Percentiles rank a stretch among this genome's conserved stretches.
These are phyloP conservation scores for Blastobotrys terrestris DNA, from an alignment of 805 yeast genomes.

Conservation along the genomic window DNA sequence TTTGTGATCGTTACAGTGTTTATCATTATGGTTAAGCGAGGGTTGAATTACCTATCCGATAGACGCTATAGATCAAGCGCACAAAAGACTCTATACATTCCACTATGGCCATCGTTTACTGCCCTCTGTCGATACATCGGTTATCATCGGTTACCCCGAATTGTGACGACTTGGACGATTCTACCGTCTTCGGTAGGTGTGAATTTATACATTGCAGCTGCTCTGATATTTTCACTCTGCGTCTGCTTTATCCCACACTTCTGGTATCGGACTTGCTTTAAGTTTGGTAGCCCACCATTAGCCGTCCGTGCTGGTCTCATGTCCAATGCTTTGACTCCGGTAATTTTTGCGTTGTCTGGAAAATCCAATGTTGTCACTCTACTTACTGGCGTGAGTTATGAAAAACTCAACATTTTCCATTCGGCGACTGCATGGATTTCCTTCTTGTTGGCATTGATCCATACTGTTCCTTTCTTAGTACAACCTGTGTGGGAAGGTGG, in stretches of 20 bases:
- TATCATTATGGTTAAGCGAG: slow-evolving; percentile 8
- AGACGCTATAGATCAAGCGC: neutral
- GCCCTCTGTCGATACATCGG: slow-evolving; percentile 13
- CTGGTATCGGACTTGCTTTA: slow-evolving; percentile 16
- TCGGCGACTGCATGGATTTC: slow-evolving; percentile 14
- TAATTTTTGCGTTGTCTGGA: slow-evolving; percentile 18
- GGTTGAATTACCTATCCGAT: slow-evolving; percentile 8
- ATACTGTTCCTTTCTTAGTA: slow-evolving; percentile 15
- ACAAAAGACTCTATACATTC: neutral
- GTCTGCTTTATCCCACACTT: slow-evolving; percentile 14
- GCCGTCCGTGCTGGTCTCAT: slow-evolving; percentile 18
- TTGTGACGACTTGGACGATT: neutral
- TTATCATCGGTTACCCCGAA: slow-evolving; percentile 10
- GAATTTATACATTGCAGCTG: slow-evolving; percentile 3
- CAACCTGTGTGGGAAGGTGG: slow-evolving; percentile 18
- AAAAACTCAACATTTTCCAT: slow-evolving; percentile 16
- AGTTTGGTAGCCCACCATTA: slow-evolving; percentile 19
- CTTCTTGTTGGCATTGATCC: slow-evolving; percentile 15
- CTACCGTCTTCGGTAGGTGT: slow-evolving; percentile 14
- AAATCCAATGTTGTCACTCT: slow-evolving; percentile 15
- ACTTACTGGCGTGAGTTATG: slow-evolving; percentile 18
- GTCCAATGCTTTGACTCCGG: slow-evolving; percentile 20
- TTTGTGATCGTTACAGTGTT: slow-evolving; percentile 10
- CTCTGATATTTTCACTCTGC: slow-evolving; percentile 8
- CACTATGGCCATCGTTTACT: neutral